phyloP scores from a whole-genome alignment of 371 early-diverging fungal species.

The Actinomortierella wolfii region DNA sequence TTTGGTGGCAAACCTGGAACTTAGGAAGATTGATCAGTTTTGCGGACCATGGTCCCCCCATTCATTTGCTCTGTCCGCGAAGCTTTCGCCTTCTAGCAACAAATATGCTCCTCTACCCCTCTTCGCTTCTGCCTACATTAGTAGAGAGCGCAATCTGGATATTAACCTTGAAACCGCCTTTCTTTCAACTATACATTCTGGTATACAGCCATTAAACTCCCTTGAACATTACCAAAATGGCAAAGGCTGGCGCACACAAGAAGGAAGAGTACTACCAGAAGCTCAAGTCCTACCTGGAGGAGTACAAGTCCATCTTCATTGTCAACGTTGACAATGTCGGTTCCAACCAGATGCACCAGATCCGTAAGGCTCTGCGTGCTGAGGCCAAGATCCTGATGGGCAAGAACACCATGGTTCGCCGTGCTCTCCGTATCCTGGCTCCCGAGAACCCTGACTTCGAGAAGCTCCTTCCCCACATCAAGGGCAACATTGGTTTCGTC shows the following conservation, averaged over 20 bases:
- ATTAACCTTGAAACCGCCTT: too few species aligned
- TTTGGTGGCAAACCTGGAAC: too few species aligned
- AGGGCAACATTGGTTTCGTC: constrained; percentile 99
- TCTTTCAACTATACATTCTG: too few species aligned
- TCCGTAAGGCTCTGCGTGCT: constrained; percentile 94
- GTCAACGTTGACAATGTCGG: constrained; percentile 99
- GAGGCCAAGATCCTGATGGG: constrained; percentile 98
- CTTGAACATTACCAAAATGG: constrained; percentile 70
- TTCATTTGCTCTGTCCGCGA: too few species aligned
- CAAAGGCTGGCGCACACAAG: constrained; percentile 86
- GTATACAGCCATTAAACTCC: constrained; percentile 51
- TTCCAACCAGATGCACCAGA: constrained; percentile 99
- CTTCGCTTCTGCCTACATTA: too few species aligned
- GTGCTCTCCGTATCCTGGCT: constrained; percentile 86
- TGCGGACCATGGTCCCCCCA: too few species aligned
- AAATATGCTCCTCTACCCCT: too few species aligned
- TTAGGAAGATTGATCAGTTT: too few species aligned
- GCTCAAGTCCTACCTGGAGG: constrained; percentile 76
- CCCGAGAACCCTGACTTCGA: constrained; percentile 88
- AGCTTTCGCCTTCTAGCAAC: too few species aligned
- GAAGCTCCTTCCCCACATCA: constrained; percentile 83
- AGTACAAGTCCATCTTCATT: constrained; percentile 93
- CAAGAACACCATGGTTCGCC: constrained; percentile 99
- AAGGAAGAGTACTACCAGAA: constrained; percentile 68
- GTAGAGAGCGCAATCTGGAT: too few species aligned